phyloP scores from a whole-genome alignment of 768 basidiomycete genomes.

The Tephrocybe sp. region DNA sequence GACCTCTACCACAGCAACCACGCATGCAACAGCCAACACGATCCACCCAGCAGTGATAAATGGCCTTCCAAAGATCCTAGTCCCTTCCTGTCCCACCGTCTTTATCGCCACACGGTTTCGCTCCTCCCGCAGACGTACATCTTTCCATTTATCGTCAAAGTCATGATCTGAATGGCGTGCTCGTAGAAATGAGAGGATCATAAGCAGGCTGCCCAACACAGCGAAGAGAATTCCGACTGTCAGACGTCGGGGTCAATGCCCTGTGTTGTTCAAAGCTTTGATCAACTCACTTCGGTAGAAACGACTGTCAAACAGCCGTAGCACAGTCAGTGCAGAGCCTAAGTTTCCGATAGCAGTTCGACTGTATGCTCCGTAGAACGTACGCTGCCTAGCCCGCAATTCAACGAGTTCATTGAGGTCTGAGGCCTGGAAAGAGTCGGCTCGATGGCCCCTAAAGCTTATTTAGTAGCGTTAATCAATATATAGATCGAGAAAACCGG shows the following conservation, averaged over 20 bases:
- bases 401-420: constrained; percentile 69
- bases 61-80: constrained; percentile 70
- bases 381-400: constrained; percentile 76
- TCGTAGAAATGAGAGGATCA: constrained; percentile 57
- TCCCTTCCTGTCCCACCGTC: constrained; percentile 61
- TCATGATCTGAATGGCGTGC: constrained; percentile 70
- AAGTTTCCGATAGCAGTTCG: constrained; percentile 75
- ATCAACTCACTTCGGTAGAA: constrained; percentile 68
- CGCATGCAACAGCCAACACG: constrained; percentile 55
- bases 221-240: constrained; percentile 64
- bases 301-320: constrained; percentile 74
- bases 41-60: constrained; percentile 84
- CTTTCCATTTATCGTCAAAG: constrained; percentile 63
- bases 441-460: constrained; percentile 40
- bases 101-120: constrained; percentile 39
- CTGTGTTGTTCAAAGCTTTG: background rate
- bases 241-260: background rate
- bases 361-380: constrained; percentile 81
- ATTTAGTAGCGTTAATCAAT: background rate
- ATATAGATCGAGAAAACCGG: background rate
- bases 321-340: constrained; percentile 70
- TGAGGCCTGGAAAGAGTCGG: constrained; percentile 49
- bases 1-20: constrained; percentile 67
- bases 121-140: constrained; percentile 28
- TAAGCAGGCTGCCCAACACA: constrained; percentile 59